Conservation (phyloP, 164 flowering plant species). For the Cinnamomum micranthum region DNA sequence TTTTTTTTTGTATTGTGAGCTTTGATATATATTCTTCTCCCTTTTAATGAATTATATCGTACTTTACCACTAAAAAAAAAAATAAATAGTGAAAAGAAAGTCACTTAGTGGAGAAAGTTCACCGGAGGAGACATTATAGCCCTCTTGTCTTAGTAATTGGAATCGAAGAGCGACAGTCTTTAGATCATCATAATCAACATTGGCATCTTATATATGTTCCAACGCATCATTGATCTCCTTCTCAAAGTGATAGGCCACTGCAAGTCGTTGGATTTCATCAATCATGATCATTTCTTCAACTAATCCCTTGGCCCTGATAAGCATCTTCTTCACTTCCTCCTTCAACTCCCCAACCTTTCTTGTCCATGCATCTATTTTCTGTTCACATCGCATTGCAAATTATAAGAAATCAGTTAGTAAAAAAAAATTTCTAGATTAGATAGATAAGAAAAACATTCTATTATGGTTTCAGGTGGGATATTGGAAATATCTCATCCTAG, state of each 20-base stretch:
- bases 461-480: no score
- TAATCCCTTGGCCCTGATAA: not conserved
- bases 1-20: no score
- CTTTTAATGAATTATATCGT: no score
- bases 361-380: not conserved
- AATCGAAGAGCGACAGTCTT: not conserved
- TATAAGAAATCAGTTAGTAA: not conserved
- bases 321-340: not conserved
- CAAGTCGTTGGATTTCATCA: not conserved
- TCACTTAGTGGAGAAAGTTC: not conserved
- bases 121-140: not conserved
- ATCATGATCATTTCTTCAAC: not conserved
- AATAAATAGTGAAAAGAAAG: no score
- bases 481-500: no score
- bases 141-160: not conserved
- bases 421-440: no score
- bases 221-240: not conserved
- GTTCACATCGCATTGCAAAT: not conserved
- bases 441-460: no score
- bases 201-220: not conserved
- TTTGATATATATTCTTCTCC: no score
- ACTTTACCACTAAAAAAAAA: no score
- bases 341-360: not conserved
- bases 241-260: not conserved
- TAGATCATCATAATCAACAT: not conserved